Base-by-base conservation (phyloP, 2,329 filamentous ascomycete genomes). In the Reticulascus tulasneorum region DNA sequence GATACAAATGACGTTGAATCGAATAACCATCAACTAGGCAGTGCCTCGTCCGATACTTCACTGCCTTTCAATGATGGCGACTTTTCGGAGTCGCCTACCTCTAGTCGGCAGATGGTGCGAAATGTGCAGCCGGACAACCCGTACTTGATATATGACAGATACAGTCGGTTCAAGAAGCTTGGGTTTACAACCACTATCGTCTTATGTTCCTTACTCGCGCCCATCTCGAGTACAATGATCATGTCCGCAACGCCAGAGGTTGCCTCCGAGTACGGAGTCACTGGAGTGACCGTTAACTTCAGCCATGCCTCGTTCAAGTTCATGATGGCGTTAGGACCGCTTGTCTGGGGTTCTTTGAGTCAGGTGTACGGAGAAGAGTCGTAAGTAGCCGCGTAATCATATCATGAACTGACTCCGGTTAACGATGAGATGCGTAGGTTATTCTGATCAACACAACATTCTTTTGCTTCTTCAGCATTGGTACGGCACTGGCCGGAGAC, bases 241-340 rank as follows among this genome's bases (percentile, higher is more conserved):
- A 60, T 91, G 10, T 73, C 84, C 2, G 86, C 84, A 3, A 77
- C 84, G 2, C 84, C 85, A 2, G 85, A 91, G 56, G 79, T 91
- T 6, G 83, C 84, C 2, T 56, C 54, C 5, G 79, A 76, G 7
- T 87, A 76, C 53, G 46, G 66, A 24, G 86, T 82, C 0, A 83
- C 75, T 0, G 82, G 80, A 6, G 75, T 74, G 9, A 73, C 88
- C 38, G 79, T 86, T 52, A 82, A 84, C 51, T 58, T 83, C 23
- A 77, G 72, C 46, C 86, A 86, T 59, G 82, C 82, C 0, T 53
- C 86, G 10, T 86, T 85, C 48, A 69, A 86, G 62, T 58, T 84
- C 4, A 82, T 81, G 51, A 86, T 86, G 83, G 83, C 80, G 0
- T 46, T 84, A 6, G 71, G 68, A 4, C 75, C 81, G 1, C 70